Evolutionary conservation across 306 rosid genomes (phyloP), one percentile per base, ranked within the genome.

Genomic region (Rosa lucieae): DNA sequence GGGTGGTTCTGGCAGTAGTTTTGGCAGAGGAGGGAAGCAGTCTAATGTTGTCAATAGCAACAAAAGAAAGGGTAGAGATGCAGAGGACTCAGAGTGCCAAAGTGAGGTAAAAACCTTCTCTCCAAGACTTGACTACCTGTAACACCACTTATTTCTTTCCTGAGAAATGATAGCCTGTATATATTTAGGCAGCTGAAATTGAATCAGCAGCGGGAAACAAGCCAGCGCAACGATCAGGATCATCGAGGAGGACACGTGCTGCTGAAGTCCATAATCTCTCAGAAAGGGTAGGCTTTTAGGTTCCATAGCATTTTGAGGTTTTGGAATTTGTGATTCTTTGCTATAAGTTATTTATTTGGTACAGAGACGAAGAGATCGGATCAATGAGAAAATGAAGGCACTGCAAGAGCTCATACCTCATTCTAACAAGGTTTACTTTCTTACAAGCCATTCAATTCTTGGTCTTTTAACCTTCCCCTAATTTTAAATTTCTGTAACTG

Each of bases 401-500:
- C 77, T 94, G 88, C 97, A 94, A 82, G 91, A 94, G 90, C 94
- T 94, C 63, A 90, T 94, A 86, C 98, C 98, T 37, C 92, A 92
- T 82, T 81, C 94, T 62, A 94, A 89, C 87, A 92, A 94, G 97
- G 98, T 94, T 82, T 63, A 39, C 55, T 21, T 77, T 63, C 77
- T 17, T 76, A 71, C 10, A 62, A 12, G 35, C 37, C 56, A 20
- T 35, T 76, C 49, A 8, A 29, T 75, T 23, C 55, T 42, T 20
- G 15, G 58, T 76, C 51, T 68, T 43, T 76, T 10, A 14, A 43
- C 82, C 67, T 74, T 39, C 65, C 17, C 68, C 26, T 55, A 75
- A 70, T 78, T 69, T 78, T 56, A 73, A 12, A 72, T 63, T 69
- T 74, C 10, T 62, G 29, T 67, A 32, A 82, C 35, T n/a, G 72